Evolutionary conservation across 148 eudicot species (phyloP), one percentile per base, ranked within the genome.

Genomic region (Talinum fruticosum): DNA sequence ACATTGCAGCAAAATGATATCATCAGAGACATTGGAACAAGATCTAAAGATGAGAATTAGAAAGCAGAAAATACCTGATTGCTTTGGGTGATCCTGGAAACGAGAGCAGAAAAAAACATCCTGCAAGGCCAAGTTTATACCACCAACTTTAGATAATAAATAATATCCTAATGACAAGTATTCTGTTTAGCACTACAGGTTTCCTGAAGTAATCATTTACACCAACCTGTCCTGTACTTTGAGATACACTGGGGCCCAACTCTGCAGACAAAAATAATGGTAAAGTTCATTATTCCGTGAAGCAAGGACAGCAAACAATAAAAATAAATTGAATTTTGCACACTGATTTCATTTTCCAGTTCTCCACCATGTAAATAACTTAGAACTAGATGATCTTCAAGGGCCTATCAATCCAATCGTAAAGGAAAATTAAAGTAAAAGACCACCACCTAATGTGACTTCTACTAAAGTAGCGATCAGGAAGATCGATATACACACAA

Each of bases 211-310:
- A 13, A 54, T 45, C 18, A 33, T 73, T 62, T 21, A 73, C 69
- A 83, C 90, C 70, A 80, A 92, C 98, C 91, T 92, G 86, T 73
- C 80, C 83, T 75, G 86, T 74, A 64, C 80, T 81, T 73, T 78
- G 83, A 68, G 87, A 81, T 65, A 76, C 84, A 32, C 84, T 79
- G 16, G 78, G 86, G 72, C 78, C 78, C 87, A 86, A 83, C 54
- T 90, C 97, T 94, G 91, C 90, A 89, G 19, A 75, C 45, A 82
- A 26, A 62, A 75, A 68, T 35, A 54, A 62, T 26, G n/a, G 33
- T 34, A 19, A 19, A 45, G 16, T 16, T 59, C 45, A 61, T 49
- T 16, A 30, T 35, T 62, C 33, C 26, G 16, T 24, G 35, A 57
- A 49, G 32, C 59, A 75, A 35, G 59, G 59, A 29, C 74, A 53